Evolutionary conservation across 768 basidiomycete genomes (phyloP).

Genomic region (Pleurotus salmoneostramineus): DNA sequence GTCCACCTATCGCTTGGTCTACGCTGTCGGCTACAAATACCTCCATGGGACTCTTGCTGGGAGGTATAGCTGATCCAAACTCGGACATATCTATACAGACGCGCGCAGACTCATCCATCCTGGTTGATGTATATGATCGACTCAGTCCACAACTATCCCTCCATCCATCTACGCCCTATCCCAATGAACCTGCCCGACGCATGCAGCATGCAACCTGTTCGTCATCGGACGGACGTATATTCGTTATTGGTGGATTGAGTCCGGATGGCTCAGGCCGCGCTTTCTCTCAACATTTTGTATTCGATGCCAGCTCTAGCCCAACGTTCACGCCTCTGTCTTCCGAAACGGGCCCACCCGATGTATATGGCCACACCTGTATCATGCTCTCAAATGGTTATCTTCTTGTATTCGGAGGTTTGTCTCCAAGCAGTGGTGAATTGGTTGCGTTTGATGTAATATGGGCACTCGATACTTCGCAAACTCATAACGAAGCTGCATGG

Average conservation of each 20-base stretch:
- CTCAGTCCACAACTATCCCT: background rate
- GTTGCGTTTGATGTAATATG: conserved; percentile 59
- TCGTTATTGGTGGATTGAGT: conserved; percentile 75
- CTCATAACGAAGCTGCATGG: conserved; percentile 39
- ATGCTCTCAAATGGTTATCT: conserved; percentile 68
- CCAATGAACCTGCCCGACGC: conserved; percentile 64
- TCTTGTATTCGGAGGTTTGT: conserved; percentile 74
- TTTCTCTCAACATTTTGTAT: conserved; percentile 64
- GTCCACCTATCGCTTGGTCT: conserved; percentile 74
- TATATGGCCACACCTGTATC: conserved; percentile 71
- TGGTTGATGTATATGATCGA: conserved; percentile 41
- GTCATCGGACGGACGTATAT: conserved; percentile 45
- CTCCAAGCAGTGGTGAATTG: conserved; percentile 38
- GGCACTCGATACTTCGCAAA: conserved; percentile 53
- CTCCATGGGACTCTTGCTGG: conserved; percentile 59
- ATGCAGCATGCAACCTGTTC: conserved; percentile 70
- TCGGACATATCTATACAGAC: conserved; percentile 47
- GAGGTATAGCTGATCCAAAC: conserved; percentile 68
- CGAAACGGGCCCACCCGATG: conserved; percentile 55
- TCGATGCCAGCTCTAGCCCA: conserved; percentile 33
- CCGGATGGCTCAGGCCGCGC: conserved; percentile 72
- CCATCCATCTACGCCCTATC: conserved; percentile 45
- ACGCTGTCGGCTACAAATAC: conserved; percentile 65
- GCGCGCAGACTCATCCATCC: conserved; percentile 56
- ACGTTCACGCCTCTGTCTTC: conserved; percentile 54